Base-by-base conservation (phyloP, 352 stramenopile genomes). In the Phytophthora macrochlamydospora region DNA sequence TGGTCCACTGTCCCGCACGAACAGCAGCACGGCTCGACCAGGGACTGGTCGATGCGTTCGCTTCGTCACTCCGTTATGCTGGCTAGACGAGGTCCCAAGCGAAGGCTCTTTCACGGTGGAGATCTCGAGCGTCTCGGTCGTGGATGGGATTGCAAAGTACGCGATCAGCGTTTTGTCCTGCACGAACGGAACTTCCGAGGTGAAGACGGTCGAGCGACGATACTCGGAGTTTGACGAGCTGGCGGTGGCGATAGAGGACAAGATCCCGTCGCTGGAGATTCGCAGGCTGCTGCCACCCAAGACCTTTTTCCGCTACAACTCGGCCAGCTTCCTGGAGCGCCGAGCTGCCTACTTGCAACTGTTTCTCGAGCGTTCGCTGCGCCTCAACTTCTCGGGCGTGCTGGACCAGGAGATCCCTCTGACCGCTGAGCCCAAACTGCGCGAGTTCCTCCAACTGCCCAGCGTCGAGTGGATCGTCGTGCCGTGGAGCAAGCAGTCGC, bases 141-240 rank as follows among this genome's bases (percentile, higher is more conserved):
- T 73, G 2, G 72, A 83, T 29, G 78, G 68, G 0, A 61, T 80
- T 9, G 86, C 83, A 2, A 81, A 71, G 28, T 94, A 82, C 66
- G 73, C 73, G 0, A 86, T 94, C 51, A 92, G 72, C 54, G 80
- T 94, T 29, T 64, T 94, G 2, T 85, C 68, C 52, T 81, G 84
- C 51, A 40, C 67, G 1, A 62, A 75, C 33, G 76, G 78, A 5
- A 42, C 60, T n/a, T 56, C 87, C 0, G 69, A 87, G 35, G 71
- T 78, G n/a, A 66, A 56, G 9, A 84, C 72, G 1, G 68, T 92
- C 13, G 76, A 87, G 55, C 87, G 73, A 5, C 84, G 87, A 13
- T 94, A 84, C 56, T 87, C 78, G 2, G 87, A 94, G 42, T 94
- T 94, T 54, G 68, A 87, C 32, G 71, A 71, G 8, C 60, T 94